A percentile compares a stretch with the other conserved stretches of the same genome.
Evolutionary conservation across 441 rosid species (phyloP).

Genomic region (Syzygium malaccense): DNA sequence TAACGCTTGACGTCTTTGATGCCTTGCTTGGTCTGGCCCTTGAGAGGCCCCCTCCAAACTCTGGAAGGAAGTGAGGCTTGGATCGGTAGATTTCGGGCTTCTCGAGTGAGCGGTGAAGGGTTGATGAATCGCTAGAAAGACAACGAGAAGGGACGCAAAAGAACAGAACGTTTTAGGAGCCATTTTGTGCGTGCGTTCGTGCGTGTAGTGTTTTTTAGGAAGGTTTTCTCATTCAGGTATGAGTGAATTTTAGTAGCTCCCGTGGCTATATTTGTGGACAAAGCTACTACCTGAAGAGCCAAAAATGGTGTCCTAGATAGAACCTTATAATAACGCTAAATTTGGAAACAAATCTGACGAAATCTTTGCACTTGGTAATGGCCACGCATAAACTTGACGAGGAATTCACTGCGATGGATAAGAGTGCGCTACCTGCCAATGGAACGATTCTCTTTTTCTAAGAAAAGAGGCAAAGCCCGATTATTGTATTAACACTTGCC

Average conservation of each 20-base stretch:
- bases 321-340: background rate
- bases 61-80: background rate
- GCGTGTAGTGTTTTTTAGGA: background rate
- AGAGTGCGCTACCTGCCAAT: background rate
- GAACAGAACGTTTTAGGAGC: background rate
- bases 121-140: background rate
- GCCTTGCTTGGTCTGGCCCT: conserved; percentile 15
- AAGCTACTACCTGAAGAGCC: no score
- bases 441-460: no score
- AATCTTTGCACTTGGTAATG: background rate
- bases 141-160: background rate
- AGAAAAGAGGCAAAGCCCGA: no score
- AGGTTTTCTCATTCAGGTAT: background rate
- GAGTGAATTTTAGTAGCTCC: no score
- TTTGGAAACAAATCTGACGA: background rate
- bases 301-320: background rate
- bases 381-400: background rate
- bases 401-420: background rate
- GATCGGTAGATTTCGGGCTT: background rate
- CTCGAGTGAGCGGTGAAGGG: background rate
- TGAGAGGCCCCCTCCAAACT: conserved; percentile 2
- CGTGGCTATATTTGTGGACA: no score
- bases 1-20: conserved; percentile 12
- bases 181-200: background rate
- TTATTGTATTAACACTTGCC: no score